These are phyloP conservation scores for Lepiota brunneoincarnata DNA, from an alignment of 768 basidiomycete species.

Conservation along the genomic window DNA sequence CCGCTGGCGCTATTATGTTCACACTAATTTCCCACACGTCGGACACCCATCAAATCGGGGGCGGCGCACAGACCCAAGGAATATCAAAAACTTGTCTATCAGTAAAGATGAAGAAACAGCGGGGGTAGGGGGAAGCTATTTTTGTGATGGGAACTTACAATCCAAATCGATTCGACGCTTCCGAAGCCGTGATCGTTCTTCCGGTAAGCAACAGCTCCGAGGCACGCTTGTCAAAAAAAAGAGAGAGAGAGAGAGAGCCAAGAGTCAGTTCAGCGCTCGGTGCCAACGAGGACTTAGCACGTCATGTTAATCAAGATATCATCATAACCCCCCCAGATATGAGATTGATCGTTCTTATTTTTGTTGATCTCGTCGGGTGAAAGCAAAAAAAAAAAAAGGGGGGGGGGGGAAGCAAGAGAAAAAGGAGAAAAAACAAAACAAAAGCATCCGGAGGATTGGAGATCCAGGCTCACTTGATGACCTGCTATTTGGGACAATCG, in stretches of 20 bases:
- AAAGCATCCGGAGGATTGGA: background rate
- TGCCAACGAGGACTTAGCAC: background rate
- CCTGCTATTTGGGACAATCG: conserved; percentile 63
- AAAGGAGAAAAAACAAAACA: conserved; percentile 6
- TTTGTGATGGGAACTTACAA: conserved; percentile 52
- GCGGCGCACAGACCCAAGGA: conserved; percentile 1
- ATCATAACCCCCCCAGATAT: conserved; percentile 7
- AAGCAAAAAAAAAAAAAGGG: no score
- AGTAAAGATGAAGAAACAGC: background rate
- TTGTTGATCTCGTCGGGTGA: background rate
- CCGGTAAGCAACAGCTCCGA: conserved; percentile 78
- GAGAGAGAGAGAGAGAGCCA: no score
- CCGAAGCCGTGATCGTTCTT: conserved; percentile 58
- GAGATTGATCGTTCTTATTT: background rate
- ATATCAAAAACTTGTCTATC: background rate
- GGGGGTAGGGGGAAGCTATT: conserved; percentile 14
- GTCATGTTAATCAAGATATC: background rate
- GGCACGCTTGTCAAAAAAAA: conserved; percentile 52
- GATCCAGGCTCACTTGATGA: conserved; percentile 55
- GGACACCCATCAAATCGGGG: conserved; percentile 4
- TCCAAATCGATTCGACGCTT: conserved; percentile 68
- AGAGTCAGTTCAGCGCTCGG: background rate
- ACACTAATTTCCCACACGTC: conserved; percentile 41
- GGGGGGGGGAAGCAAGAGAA: background rate
- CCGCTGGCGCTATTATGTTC: conserved; percentile 65